Base-by-base conservation (phyloP, 192 early-diverging fungal genomes). In the Linnemannia schmuckeri region DNA sequence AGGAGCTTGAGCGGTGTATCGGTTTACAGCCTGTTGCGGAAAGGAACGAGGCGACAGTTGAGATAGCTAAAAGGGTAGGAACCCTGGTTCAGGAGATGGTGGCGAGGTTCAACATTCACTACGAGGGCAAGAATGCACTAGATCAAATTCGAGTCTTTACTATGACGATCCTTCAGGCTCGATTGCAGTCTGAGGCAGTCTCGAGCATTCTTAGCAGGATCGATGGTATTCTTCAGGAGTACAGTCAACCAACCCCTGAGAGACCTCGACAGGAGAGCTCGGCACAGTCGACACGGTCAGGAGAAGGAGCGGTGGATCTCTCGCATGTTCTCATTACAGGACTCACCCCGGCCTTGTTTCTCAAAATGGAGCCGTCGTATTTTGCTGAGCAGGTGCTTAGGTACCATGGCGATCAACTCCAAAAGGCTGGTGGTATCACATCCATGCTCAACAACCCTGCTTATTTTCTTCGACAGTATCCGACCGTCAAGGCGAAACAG, bases 341-440 rank as follows among this genome's bases (percentile, higher is more conserved):
- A 0, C 85, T 96, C 52, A 91, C 91, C 12, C 93, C 94, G 17
- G 88, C 91, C 8, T 76, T 95, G 18, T 92, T 96, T 75, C 87
- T 96, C 35, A 89, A 88, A 30, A 82, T 96, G 17, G 73, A 90
- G 40, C 93, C 95, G 4, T 70, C 74, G 1, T 91, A 92, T 66
- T 92, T 96, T 88, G 92, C 95, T 22, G 88, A 93, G 42, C 95
- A 96, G 79, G 85, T 96, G 55, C 94, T 94, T 54, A 74, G 93
- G 44, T 96, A 93, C 82, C 95, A 96, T 88, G 87, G 78, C 2
- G 72, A 83, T 0, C 84, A 89, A 40, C 63, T 89, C 37, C 27
- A 42, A 10, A 57, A 66, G 24, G 66, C 54, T 44, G 82, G 82
- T 0, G 77, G 63, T 13, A 33, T 76, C 9, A 15, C 40, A 12